Conservation (phyloP, 1,284 basidiomycete genomes). For the Ceratobasidium sp. region DNA sequence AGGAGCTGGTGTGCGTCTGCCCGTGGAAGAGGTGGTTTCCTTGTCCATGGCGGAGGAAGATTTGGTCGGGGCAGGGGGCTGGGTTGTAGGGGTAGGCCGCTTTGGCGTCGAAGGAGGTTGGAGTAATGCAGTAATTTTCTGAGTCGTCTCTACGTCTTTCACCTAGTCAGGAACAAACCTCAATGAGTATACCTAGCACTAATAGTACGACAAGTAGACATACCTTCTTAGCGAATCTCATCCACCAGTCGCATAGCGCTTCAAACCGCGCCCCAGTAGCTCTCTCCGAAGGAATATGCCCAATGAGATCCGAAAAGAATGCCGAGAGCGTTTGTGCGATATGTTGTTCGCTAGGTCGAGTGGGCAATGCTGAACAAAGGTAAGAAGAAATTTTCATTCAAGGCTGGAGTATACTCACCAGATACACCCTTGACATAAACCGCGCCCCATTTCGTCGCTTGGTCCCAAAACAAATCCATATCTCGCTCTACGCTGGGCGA, state of each 20-base stretch:
- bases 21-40: neutral
- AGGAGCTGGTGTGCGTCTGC: neutral
- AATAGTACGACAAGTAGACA: neutral
- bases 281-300: constrained; percentile 8
- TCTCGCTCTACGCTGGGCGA: constrained; percentile 37
- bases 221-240: constrained; percentile 43
- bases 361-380: neutral
- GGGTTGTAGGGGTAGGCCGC: neutral
- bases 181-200: neutral
- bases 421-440: constrained; percentile 35
- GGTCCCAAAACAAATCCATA: constrained; percentile 42
- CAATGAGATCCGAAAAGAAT: constrained; percentile 40
- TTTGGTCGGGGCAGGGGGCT: neutral
- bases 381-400: neutral
- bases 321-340: constrained; percentile 28
- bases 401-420: neutral
- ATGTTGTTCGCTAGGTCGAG: constrained; percentile 21
- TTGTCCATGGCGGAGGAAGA: neutral
- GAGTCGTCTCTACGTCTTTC: constrained; percentile 31
- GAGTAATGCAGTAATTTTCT: constrained; percentile 32
- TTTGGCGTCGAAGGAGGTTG: constrained; percentile 21
- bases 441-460: constrained; percentile 42
- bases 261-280: constrained; percentile 36
- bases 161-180: neutral
- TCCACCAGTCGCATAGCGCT: constrained; percentile 44